These are phyloP conservation scores for Wickerhamomyces silvicola DNA, from an alignment of 805 yeast genomes.

Conservation along the genomic window DNA sequence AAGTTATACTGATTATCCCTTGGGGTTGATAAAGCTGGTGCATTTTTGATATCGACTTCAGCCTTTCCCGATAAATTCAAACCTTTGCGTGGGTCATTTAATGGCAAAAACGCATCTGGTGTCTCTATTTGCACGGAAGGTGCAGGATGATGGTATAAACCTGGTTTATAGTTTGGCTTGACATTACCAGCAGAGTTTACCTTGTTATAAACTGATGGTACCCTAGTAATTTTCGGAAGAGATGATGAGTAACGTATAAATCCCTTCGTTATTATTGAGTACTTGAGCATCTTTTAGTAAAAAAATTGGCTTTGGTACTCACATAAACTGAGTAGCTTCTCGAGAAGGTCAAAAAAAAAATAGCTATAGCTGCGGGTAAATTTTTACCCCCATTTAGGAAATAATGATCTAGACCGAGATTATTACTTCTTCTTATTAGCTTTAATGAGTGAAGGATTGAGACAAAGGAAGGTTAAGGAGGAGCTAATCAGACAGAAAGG, in stretches of 20 bases:
- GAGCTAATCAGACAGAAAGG: too few relatives aligned
- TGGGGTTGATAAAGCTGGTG: conserved; percentile 33
- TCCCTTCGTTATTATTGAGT: not conserved
- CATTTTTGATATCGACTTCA: conserved; percentile 21
- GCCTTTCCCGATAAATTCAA: conserved; percentile 23
- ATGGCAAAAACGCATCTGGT: conserved; percentile 65
- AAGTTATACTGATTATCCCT: conserved; percentile 45
- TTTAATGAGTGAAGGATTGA: too few relatives aligned
- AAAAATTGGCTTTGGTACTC: too few relatives aligned
- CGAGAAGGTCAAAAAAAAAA: too few relatives aligned
- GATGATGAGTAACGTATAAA: conserved; percentile 1
- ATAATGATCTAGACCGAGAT: too few relatives aligned
- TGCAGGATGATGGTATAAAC: conserved; percentile 55
- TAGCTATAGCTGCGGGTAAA: too few relatives aligned
- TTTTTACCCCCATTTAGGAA: too few relatives aligned
- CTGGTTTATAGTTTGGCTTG: conserved; percentile 54
- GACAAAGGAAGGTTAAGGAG: too few relatives aligned
- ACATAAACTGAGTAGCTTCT: too few relatives aligned
- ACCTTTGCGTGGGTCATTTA: conserved; percentile 48
- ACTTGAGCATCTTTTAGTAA: too few relatives aligned
- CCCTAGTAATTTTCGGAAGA: conserved; percentile 16
- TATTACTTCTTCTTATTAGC: too few relatives aligned
- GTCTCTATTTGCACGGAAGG: conserved; percentile 57
- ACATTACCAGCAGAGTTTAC: conserved; percentile 48
- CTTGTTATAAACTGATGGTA: conserved; percentile 56